These are phyloP conservation scores for Clarireedia homoeocarpa DNA, from an alignment of 2,329 filamentous ascomycete species.

Conservation along the genomic window DNA sequence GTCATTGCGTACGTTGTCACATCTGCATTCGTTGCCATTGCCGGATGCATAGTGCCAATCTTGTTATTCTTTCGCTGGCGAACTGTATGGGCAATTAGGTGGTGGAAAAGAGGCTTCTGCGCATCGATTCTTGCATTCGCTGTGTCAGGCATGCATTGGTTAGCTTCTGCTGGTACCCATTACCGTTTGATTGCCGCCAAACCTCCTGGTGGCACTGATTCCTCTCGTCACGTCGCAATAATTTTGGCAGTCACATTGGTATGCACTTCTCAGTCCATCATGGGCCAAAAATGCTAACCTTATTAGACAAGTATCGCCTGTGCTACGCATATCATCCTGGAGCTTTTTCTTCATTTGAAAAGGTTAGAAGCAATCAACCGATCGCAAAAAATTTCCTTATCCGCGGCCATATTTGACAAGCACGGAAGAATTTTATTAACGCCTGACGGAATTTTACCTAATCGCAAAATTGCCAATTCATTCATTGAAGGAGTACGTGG, in stretches of 20 bases:
- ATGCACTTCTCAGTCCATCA: background rate
- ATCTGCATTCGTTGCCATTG: slow-evolving; percentile 63
- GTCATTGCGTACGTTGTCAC: slow-evolving; percentile 49
- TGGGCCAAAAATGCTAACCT: background rate
- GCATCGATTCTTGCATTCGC: slow-evolving; percentile 62
- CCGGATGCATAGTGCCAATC: slow-evolving; percentile 64
- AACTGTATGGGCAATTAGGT: slow-evolving; percentile 67
- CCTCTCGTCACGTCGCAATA: slow-evolving; percentile 8
- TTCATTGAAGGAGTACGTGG: slow-evolving; percentile 55
- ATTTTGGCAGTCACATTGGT: slow-evolving; percentile 21
- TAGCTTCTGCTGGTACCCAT: slow-evolving; percentile 60
- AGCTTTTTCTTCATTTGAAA: slow-evolving; percentile 39
- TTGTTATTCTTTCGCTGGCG: slow-evolving; percentile 68
- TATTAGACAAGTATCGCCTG: slow-evolving; percentile 53
- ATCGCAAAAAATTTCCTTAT: slow-evolving; percentile 46
- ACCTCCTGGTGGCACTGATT: slow-evolving; percentile 12
- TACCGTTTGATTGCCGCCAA: slow-evolving; percentile 50
- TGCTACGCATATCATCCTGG: slow-evolving; percentile 45
- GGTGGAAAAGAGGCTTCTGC: slow-evolving; percentile 65
- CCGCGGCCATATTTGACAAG: slow-evolving; percentile 58
- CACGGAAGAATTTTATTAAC: slow-evolving; percentile 61
- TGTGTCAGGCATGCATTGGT: slow-evolving; percentile 85
- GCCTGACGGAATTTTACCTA: slow-evolving; percentile 61
- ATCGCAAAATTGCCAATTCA: slow-evolving; percentile 69
- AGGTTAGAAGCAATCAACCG: slow-evolving; percentile 27